These are phyloP conservation scores for Debaryomyces fabryi DNA, from an alignment of 1,139 yeast species.

Conservation along the genomic window DNA sequence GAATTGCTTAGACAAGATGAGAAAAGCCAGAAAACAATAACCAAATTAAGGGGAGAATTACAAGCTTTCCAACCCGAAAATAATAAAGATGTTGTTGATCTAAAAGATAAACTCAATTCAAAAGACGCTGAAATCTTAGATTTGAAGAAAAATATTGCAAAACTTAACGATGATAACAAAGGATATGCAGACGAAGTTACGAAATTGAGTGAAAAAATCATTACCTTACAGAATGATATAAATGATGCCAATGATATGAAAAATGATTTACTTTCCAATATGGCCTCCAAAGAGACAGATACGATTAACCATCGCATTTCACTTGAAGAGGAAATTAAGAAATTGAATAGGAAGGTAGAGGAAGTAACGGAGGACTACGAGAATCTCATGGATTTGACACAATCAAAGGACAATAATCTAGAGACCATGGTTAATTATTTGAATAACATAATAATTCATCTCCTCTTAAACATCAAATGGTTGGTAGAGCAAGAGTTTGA, in stretches of 20 bases:
- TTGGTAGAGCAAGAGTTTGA: conserved; percentile 28
- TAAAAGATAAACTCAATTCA: neutral
- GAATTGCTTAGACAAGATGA: conserved; percentile 9
- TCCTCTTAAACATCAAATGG: conserved; percentile 24
- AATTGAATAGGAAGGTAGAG: conserved; percentile 35
- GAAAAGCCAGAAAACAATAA: conserved; percentile 9
- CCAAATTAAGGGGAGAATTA: conserved; percentile 21
- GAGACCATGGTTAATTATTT: conserved; percentile 33
- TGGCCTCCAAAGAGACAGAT: conserved; percentile 65
- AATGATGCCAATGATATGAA: conserved; percentile 48
- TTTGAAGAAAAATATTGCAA: conserved; percentile 29
- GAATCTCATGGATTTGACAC: conserved; percentile 45
- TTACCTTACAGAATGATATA: conserved; percentile 28
- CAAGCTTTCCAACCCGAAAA: conserved; percentile 20
- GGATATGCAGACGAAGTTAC: conserved; percentile 18
- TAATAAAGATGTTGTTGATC: conserved; percentile 23
- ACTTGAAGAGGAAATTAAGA: conserved; percentile 53
- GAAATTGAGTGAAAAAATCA: conserved; percentile 17
- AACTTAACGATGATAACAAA: conserved; percentile 18
- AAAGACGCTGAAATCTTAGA: conserved; percentile 35
- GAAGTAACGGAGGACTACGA: conserved; percentile 55
- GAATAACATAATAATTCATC: conserved; percentile 22
- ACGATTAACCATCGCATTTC: conserved; percentile 54
- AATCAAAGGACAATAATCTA: conserved; percentile 31
- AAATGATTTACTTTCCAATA: conserved; percentile 63